Percentiles rank a stretch among this genome's conserved stretches.
These are phyloP conservation scores for Arthromyces matolae DNA, from an alignment of 768 basidiomycete genomes.

Conservation along the genomic window DNA sequence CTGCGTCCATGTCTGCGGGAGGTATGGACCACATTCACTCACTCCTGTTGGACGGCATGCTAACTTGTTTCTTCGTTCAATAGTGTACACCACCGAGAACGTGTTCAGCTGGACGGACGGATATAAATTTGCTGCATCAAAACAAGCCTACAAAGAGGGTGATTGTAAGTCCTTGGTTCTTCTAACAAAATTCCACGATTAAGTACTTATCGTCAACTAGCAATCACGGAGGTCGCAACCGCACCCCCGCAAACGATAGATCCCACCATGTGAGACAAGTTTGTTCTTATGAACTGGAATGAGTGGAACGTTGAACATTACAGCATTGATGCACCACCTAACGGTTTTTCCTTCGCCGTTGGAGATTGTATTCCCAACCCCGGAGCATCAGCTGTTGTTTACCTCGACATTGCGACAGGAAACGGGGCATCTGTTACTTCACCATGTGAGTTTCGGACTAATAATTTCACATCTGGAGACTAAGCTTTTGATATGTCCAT, in stretches of 20 bases:
- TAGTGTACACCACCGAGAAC: neutral
- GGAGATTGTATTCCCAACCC: neutral
- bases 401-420: neutral
- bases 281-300: neutral
- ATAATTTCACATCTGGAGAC: neutral
- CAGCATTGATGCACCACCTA: no score
- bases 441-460: neutral
- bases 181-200: neutral
- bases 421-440: no score
- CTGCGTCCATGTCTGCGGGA: no score
- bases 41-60: neutral
- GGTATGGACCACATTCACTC: neutral
- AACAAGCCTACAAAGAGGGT: neutral
- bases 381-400: neutral
- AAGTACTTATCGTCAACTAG: neutral
- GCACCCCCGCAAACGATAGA: neutral
- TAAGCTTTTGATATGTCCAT: neutral
- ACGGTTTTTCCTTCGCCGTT: neutral
- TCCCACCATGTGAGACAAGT: neutral
- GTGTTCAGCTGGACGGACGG: neutral
- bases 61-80: neutral
- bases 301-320: neutral
- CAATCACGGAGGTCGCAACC: neutral
- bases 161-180: neutral
- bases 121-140: neutral